Base-by-base conservation (phyloP, 202 grass and related monocot species). In the Zizania palustris region DNA sequence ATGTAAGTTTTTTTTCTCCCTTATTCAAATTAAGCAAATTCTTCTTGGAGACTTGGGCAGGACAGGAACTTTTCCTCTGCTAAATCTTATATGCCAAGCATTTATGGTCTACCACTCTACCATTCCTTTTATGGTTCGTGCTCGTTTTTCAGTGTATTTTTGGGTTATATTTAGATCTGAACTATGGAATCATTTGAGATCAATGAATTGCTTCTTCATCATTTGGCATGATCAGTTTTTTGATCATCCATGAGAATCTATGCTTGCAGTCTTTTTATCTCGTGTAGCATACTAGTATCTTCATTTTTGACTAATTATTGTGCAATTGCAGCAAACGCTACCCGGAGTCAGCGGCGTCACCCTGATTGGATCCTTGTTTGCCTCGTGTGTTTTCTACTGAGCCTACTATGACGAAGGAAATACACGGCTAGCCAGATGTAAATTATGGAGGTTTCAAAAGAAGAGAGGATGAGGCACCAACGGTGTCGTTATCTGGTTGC, bases 1-100 rank as follows among this genome's bases (percentile, higher is more conserved):
- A 87, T 95, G 96, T 99, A 60, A 88, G 87, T 85, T 65, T 3
- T 65, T 3, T 16, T 81, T 28, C 28, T 28, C 28, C 28, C 28
- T 28, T 2, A 67, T 48, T 44, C 36, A 55, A 56, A 66, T 35
- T 9, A 19, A 78, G 5, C 37, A 11, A 19, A 39, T 67, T 2
- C n/a, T 55, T 53, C 28, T 28, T 28, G 28, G 28, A 28, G 28
- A 28, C 28, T 5, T 77, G 45, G n/a, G 54, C 54, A 22, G 0
- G 8, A 64, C 21, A 54, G 0, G 9, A 45, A 36, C 4, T 38
- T 64, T 70, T 57, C 16, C 35, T 49, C 53, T 60, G 41, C 36
- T 5, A 11, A 21, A 18, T 49, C 4, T 48, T 11, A 15, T 13
- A 42, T 11, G 21, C 9, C 15, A 67, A 19, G 43, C 48, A 20